phyloP scores from a whole-genome alignment of 768 basidiomycete species.

The Boletus vinaceobasis region DNA sequence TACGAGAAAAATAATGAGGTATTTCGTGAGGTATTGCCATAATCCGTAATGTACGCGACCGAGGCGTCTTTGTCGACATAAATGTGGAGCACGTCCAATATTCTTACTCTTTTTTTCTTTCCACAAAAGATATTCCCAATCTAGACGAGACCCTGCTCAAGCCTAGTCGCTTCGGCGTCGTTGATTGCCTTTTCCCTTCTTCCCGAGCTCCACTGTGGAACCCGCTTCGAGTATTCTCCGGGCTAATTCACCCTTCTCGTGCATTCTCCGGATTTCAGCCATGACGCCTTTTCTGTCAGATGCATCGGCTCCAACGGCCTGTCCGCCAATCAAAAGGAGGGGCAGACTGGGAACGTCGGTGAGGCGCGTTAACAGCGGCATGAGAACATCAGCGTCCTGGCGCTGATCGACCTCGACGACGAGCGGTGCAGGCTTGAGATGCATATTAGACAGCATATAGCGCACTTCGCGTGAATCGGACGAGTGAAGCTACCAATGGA shows the following conservation, averaged over 20 bases:
- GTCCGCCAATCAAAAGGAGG: conserved; percentile 66
- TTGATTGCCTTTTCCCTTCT: conserved; percentile 40
- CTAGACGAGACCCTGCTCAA: conserved; percentile 4
- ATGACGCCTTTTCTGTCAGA: conserved; percentile 27
- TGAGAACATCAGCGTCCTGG: conserved; percentile 63
- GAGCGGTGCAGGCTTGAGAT: conserved; percentile 59
- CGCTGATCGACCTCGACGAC: conserved; percentile 72
- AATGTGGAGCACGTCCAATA: not conserved
- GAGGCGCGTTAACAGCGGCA: conserved; percentile 59
- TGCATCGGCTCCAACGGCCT: conserved; percentile 41
- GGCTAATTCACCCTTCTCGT: conserved; percentile 50
- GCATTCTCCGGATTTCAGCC: conserved; percentile 48
- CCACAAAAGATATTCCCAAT: not conserved
- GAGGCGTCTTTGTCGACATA: not conserved
- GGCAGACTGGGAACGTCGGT: conserved; percentile 56
- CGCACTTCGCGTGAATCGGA: conserved; percentile 66
- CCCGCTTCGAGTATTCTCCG: conserved; percentile 53
- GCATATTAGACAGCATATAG: conserved; percentile 48
- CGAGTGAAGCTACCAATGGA: conserved; percentile 50
- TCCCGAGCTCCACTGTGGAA: conserved; percentile 53
- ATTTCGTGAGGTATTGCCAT: conserved; percentile 3
- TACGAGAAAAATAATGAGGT: not conserved
- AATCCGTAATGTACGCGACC: not conserved
- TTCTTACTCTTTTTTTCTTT: not conserved
- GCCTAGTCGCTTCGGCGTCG: conserved; percentile 2